phyloP scores from a whole-genome alignment of 169 alveolate species.

The Plasmodium vivax region DNA sequence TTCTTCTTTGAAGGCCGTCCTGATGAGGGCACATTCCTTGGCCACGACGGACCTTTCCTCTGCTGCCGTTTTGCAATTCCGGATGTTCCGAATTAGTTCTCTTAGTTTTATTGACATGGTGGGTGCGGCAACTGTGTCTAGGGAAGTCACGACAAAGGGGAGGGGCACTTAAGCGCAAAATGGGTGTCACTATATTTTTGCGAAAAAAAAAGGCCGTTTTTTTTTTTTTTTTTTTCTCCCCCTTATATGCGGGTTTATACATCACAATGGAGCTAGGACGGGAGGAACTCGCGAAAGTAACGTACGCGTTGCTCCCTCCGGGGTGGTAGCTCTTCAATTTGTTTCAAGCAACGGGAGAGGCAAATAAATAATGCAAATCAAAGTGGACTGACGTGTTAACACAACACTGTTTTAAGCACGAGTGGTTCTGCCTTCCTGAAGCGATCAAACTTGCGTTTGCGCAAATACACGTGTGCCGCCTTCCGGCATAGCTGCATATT shows the following conservation, averaged over 20 bases:
- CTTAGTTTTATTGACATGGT: conserved; percentile 92
- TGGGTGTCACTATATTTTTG: background rate
- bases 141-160: background rate
- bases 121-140: background rate
- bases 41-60: conserved; percentile 99
- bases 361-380: background rate
- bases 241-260: background rate
- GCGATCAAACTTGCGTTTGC: background rate
- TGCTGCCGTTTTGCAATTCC: conserved; percentile 99
- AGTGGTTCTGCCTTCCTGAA: background rate
- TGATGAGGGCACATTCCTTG: conserved; percentile 98
- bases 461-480: background rate
- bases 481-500: background rate
- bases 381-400: background rate
- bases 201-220: background rate
- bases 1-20: conserved; percentile 95
- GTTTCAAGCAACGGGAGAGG: background rate
- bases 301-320: background rate
- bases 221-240: background rate
- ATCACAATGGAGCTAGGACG: background rate
- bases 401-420: background rate
- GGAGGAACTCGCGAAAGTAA: background rate
- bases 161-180: background rate
- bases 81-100: conserved; percentile 96
- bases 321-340: background rate